Evolutionary conservation across 352 stramenopile species (phyloP).

Genomic region (Phytophthora sojae): DNA sequence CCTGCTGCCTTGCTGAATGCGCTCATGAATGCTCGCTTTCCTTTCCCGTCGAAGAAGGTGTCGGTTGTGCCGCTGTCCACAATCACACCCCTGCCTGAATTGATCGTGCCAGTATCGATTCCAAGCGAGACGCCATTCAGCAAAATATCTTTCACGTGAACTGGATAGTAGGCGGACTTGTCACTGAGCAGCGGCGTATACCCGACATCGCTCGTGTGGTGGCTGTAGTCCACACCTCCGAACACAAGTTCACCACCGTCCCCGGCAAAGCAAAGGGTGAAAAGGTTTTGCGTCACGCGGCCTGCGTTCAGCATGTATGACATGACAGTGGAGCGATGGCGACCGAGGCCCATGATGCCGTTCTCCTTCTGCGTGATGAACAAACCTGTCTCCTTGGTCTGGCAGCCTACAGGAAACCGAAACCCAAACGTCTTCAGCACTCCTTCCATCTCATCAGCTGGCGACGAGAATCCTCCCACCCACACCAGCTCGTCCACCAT

Average conservation of each 20-base stretch:
- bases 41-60: conserved; percentile 75
- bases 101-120: conserved; percentile 48
- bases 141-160: conserved; percentile 83
- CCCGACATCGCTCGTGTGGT: conserved; percentile 65
- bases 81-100: conserved; percentile 82
- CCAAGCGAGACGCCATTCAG: conserved; percentile 67
- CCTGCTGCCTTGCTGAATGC: conserved; percentile 55
- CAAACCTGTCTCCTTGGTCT: conserved; percentile 84
- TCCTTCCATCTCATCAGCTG: conserved; percentile 47
- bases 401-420: conserved; percentile 80
- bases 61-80: conserved; percentile 90
- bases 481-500: conserved; percentile 85
- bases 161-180: conserved; percentile 74
- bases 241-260: conserved; percentile 81
- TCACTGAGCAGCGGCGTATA: conserved; percentile 71
- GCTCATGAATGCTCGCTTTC: conserved; percentile 58
- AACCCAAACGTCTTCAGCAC: conserved; percentile 74
- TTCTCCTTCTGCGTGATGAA: conserved; percentile 91
- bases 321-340: conserved; percentile 70
- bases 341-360: conserved; percentile 90
- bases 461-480: conserved; percentile 69
- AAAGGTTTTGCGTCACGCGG: conserved; percentile 68
- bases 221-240: conserved; percentile 79
- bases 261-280: conserved; percentile 83
- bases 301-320: conserved; percentile 71